A percentile compares a stretch with the other conserved stretches of the same genome.
Conservation (phyloP, 2,329 filamentous ascomycete species). For the Apiospora kogelbergensis region DNA sequence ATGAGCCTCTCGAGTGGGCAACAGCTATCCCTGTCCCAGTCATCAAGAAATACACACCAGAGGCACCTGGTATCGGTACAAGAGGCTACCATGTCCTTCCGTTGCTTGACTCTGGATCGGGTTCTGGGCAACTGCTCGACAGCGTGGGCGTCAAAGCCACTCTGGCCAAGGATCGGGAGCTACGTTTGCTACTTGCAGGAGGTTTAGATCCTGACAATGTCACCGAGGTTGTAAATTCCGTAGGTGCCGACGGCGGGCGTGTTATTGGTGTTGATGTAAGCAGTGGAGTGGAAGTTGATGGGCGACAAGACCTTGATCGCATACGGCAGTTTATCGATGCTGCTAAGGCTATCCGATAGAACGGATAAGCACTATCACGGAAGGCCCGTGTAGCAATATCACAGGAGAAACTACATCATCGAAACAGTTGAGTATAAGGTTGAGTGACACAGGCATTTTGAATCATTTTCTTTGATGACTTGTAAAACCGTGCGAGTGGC, state of each 20-base stretch:
- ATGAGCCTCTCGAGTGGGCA: slow-evolving; percentile 92
- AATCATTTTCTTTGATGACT: not conserved
- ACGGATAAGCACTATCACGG: too few relatives aligned
- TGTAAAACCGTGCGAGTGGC: not conserved
- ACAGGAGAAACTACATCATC: too few relatives aligned
- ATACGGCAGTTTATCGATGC: slow-evolving; percentile 79
- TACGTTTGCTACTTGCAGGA: slow-evolving; percentile 80
- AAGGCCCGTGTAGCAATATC: too few relatives aligned
- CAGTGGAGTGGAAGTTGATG: slow-evolving; percentile 86
- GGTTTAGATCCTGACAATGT: slow-evolving; percentile 83
- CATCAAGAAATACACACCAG: slow-evolving; percentile 79
- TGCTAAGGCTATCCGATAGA: slow-evolving; percentile 54
- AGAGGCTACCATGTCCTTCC: slow-evolving; percentile 83
- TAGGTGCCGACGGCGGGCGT: slow-evolving; percentile 60
- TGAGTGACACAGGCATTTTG: not conserved
- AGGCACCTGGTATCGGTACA: slow-evolving; percentile 67
- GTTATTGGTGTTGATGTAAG: slow-evolving; percentile 89
- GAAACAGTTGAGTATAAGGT: too few relatives aligned
- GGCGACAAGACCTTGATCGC: slow-evolving; percentile 76
- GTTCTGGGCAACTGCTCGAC: slow-evolving; percentile 79
- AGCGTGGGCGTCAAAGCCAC: slow-evolving; percentile 65
- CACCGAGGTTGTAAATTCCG: slow-evolving; percentile 57
- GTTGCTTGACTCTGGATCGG: slow-evolving; percentile 82
- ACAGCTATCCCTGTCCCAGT: slow-evolving; percentile 88
- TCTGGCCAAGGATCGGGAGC: slow-evolving; percentile 65